A percentile compares a stretch with the other conserved stretches of the same genome.
These are phyloP conservation scores for Fusarium sp. DNA, from an alignment of 2,329 filamentous ascomycete genomes.

Conservation along the genomic window DNA sequence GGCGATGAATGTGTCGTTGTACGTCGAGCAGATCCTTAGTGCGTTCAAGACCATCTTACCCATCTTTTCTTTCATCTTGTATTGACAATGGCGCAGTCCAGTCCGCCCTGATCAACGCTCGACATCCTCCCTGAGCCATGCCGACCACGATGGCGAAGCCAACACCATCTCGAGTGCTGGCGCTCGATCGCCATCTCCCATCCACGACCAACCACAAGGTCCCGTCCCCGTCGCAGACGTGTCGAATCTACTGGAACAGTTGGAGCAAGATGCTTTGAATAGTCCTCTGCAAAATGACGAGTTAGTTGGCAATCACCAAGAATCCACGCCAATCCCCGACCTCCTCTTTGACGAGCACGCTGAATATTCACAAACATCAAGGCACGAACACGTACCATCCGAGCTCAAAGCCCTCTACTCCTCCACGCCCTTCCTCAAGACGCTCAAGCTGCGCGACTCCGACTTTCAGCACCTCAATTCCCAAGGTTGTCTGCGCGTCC, in stretches of 20 bases:
- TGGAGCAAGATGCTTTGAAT: slow-evolving; percentile 12
- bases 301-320: slow-evolving; percentile 1
- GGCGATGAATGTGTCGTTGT: slow-evolving; percentile 30
- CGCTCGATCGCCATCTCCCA: slow-evolving; percentile 12
- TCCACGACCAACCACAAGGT: slow-evolving; percentile 4
- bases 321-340: neutral
- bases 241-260: neutral
- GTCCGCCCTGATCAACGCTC: neutral
- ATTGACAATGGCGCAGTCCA: slow-evolving; percentile 5
- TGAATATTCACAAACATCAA: neutral
- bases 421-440: slow-evolving; percentile 29
- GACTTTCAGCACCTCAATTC: slow-evolving; percentile 25
- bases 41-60: neutral
- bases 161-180: slow-evolving; percentile 7
- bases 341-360: neutral
- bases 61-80: accelerated
- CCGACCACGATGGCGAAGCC: slow-evolving; percentile 6
- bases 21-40: slow-evolving; percentile 22
- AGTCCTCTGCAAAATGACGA: neutral
- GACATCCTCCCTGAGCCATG: neutral
- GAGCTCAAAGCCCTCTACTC: slow-evolving; percentile 34
- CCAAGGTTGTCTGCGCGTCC: slow-evolving; percentile 32
- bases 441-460: slow-evolving; percentile 27
- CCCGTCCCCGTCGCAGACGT: slow-evolving; percentile 13
- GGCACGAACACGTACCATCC: slow-evolving; percentile 15